phyloP scores from a whole-genome alignment of 2,329 filamentous ascomycete genomes.

The Cercospora nicotianae region DNA sequence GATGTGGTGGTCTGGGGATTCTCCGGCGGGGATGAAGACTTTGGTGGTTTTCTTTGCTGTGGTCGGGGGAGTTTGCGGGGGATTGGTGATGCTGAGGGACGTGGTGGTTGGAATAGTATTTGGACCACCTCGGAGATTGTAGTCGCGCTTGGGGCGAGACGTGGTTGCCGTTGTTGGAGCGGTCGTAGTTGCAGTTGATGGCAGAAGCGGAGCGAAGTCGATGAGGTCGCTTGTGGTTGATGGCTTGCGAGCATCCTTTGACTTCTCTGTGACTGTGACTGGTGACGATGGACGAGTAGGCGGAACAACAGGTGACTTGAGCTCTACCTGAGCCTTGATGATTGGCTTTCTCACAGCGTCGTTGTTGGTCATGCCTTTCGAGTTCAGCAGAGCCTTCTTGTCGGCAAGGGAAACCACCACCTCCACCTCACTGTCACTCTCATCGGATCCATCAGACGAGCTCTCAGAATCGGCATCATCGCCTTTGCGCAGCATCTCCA shows the following conservation, averaged over 20 bases:
- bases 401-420: background rate
- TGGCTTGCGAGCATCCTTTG: slow-evolving; percentile 21
- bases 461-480: slow-evolving; percentile 20
- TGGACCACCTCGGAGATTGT: slow-evolving; percentile 9
- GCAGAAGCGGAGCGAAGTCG: slow-evolving; percentile 29
- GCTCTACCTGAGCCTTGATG: background rate
- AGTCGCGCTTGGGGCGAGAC: background rate
- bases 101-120: background rate
- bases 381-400: background rate
- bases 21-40: slow-evolving; percentile 37
- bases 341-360: slow-evolving; percentile 3
- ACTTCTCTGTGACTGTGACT: slow-evolving; percentile 8
- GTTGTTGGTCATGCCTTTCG: background rate
- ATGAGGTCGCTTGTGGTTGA: slow-evolving; percentile 32
- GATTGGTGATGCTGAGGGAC: background rate
- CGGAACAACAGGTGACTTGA: slow-evolving; percentile 14
- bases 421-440: background rate
- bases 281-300: background rate
- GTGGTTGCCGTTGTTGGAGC: slow-evolving; percentile 1
- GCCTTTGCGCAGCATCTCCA: slow-evolving; percentile 31
- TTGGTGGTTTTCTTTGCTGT: slow-evolving; percentile 18
- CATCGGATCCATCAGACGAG: slow-evolving; percentile 13
- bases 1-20: slow-evolving; percentile 33
- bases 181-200: slow-evolving; percentile 10
- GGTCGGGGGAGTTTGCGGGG: background rate